Base-by-base conservation (phyloP, 257 asterid genomes). In the Leonotis leonurus region DNA sequence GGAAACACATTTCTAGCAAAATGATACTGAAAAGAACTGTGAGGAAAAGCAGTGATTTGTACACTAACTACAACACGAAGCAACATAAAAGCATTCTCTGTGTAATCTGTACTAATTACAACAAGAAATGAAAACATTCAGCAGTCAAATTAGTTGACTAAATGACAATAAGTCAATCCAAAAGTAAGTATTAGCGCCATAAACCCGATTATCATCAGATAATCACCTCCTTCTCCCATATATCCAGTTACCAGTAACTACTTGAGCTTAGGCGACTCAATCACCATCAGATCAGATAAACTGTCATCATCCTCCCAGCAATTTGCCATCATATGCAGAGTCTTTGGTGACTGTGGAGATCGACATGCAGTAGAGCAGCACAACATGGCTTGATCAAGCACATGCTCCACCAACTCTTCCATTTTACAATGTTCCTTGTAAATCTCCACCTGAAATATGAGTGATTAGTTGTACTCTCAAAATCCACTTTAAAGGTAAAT, bases 261-360 rank as follows among this genome's bases (percentile, higher is more conserved):
- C 62, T 43, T 70, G 33, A 29, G 62, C 65, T 71, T 33, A 41
- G 88, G 92, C 8, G 86, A 27, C 35, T 70, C 83, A 17, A 68
- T 75, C 77, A 83, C 17, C 59, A 44, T 30, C 60, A 81, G 73
- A 49, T 77, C 85, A 32, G 72, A 68, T 53, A 64, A n/a, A 46
- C 16, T n/a, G n/a, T n/a, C 45, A 12, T 74, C 79, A 1, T 75
- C 84, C 29, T 69, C 77, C 95, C 90, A 77, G 70, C 54, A 77
- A 68, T 52, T 68, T n/a, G n/a, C n/a, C 77, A 51, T 72, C 76
- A 45, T 71, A 44, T 56, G 56, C 0, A 69, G 62, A 13, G 73
- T 64, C 68, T 46, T 70, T 3, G 87, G 81, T 6, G 94, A 82
- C 64, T 67, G 55, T n/a, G 95, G 89, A 64, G 87, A 77, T 57